Conservation (phyloP, 495 filamentous ascomycete genomes). For the Trichocladium uniseriatum region DNA sequence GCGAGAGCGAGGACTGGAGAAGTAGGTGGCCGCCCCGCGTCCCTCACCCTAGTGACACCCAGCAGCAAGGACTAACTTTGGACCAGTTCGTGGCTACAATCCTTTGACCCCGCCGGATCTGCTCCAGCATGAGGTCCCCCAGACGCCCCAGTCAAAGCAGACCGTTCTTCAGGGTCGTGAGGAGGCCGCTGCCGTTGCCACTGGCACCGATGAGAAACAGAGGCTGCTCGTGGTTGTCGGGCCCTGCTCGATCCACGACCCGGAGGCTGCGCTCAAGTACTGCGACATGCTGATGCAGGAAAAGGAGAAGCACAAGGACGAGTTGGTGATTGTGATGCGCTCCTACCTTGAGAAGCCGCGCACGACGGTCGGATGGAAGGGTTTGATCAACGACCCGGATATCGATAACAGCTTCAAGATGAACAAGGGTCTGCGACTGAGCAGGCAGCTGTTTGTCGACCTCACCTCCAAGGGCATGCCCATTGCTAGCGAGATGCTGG, state of each 20-base stretch:
- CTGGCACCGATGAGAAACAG: slow-evolving; percentile 62
- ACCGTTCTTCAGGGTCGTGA: slow-evolving; percentile 76
- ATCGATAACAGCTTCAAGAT: slow-evolving; percentile 99
- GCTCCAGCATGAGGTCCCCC: slow-evolving; percentile 86
- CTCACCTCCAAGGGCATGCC: slow-evolving; percentile 93
- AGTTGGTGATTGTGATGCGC: slow-evolving; percentile 93
- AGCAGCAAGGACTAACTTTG: slow-evolving; percentile 9
- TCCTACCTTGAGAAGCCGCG: slow-evolving; percentile 98
- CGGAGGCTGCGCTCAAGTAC: slow-evolving; percentile 85
- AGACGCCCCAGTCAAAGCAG: slow-evolving; percentile 64
- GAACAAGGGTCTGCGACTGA: slow-evolving; percentile 86
- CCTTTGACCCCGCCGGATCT: slow-evolving; percentile 89
- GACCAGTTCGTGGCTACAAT: slow-evolving; percentile 77
- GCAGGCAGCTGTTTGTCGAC: slow-evolving; percentile 89
- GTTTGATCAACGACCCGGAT: slow-evolving; percentile 96
- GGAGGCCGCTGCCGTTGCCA: slow-evolving; percentile 72
- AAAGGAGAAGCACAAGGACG: slow-evolving; percentile 82
- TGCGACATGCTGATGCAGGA: slow-evolving; percentile 71
- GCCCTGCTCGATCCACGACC: slow-evolving; percentile 97
- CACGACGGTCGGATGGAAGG: slow-evolving; percentile 99
- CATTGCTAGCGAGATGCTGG: slow-evolving; percentile 96
- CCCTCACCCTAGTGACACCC: background rate
- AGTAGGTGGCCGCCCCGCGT: slow-evolving; percentile 44
- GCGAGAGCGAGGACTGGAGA: slow-evolving; percentile 79
- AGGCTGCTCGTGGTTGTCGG: slow-evolving; percentile 88